A percentile compares a stretch with the other conserved stretches of the same genome.
phyloP scores from a whole-genome alignment of 2,329 filamentous ascomycete genomes.

The Microthyrium microscopicum region DNA sequence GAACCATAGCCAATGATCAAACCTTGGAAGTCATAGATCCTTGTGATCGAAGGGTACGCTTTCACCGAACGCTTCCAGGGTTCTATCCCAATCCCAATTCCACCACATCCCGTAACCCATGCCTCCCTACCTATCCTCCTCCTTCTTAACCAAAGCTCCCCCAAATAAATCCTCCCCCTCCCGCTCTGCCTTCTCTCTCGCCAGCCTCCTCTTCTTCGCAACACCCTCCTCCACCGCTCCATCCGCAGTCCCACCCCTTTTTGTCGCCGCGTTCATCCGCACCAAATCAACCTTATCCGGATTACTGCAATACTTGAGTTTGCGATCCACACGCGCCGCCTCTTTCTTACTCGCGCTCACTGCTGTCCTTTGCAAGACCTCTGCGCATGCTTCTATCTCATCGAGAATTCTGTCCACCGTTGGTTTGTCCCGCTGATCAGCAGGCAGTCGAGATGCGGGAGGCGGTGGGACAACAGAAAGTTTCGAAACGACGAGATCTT shows the following conservation, averaged over 20 bases:
- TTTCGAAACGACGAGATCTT: slow-evolving; percentile 30
- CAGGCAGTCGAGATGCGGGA: too few relatives aligned
- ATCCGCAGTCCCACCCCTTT: slow-evolving; percentile 22
- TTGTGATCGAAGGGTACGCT: too few relatives aligned
- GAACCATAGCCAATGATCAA: too few relatives aligned
- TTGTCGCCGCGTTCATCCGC: slow-evolving; percentile 47
- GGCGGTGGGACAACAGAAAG: slow-evolving; percentile 14
- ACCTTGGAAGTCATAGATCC: too few relatives aligned
- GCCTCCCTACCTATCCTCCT: too few relatives aligned
- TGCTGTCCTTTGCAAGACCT: slow-evolving; percentile 18
- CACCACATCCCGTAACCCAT: too few relatives aligned
- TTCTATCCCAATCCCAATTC: too few relatives aligned
- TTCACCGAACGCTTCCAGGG: too few relatives aligned
- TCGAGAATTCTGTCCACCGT: slow-evolving; percentile 19
- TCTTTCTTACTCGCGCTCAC: slow-evolving; percentile 31
- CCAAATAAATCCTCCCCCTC: slow-evolving; percentile 30
- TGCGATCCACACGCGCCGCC: slow-evolving; percentile 36
- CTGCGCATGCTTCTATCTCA: slow-evolving; percentile 23
- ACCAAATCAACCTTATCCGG: slow-evolving; percentile 59
- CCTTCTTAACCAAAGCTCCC: slow-evolving; percentile 13
- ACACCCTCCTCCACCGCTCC: slow-evolving; percentile 24
- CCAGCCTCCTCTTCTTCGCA: slow-evolving; percentile 27
- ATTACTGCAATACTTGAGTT: slow-evolving; percentile 57
- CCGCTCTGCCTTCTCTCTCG: slow-evolving; percentile 26
- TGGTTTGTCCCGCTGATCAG: slow-evolving; percentile 7